Percentiles rank a stretch among this genome's conserved stretches.
These are phyloP conservation scores for Salix koriyanagi DNA, from an alignment of 345 rosid genomes.

Conservation along the genomic window DNA sequence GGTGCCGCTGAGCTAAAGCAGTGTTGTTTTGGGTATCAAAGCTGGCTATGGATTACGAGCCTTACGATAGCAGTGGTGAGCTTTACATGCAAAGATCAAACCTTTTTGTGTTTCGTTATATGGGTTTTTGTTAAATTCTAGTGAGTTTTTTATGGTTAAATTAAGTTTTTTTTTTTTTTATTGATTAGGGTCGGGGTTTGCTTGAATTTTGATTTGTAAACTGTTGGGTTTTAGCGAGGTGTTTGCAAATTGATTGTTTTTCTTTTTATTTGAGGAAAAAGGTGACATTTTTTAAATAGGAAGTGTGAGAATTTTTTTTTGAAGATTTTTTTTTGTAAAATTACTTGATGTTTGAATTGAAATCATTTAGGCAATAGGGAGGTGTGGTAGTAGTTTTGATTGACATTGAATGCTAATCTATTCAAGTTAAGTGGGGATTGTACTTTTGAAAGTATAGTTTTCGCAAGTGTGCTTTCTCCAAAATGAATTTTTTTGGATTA, in stretches of 20 bases:
- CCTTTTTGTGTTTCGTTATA: neutral
- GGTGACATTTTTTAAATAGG: neutral
- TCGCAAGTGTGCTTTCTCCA: neutral
- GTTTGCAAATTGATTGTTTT: neutral
- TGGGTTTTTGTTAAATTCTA: neutral
- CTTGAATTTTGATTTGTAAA: neutral
- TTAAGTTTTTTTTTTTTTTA: neutral
- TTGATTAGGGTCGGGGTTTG: constrained; percentile 2
- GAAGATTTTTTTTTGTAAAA: neutral
- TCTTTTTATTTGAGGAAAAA: neutral
- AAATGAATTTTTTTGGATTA: neutral
- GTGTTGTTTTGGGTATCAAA: neutral
- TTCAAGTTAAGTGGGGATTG: neutral
- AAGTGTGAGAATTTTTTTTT: neutral
- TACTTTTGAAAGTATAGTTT: neutral
- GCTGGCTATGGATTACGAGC: constrained; percentile 64
- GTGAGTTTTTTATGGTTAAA: neutral
- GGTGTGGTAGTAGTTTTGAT: neutral
- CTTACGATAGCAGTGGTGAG: constrained; percentile 78
- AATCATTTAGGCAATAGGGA: neutral
- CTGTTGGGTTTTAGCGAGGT: neutral
- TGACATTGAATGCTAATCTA: neutral
- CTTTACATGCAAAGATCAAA: constrained; percentile 12
- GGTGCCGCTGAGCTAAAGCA: neutral
- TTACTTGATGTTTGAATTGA: neutral